Conservation (phyloP, 257 asterid species). For the Gentiana macrophylla region DNA sequence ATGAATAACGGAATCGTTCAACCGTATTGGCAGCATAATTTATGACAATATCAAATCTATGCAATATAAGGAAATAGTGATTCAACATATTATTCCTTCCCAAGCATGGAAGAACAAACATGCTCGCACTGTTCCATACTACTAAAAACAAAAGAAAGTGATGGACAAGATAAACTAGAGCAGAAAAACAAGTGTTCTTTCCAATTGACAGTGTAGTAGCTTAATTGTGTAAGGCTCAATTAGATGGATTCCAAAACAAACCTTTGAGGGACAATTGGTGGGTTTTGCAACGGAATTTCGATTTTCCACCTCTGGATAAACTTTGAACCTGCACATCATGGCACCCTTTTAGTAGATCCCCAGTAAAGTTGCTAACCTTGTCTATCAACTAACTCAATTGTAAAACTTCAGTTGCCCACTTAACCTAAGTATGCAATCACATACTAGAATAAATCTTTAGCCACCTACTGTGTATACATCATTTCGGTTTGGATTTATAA, state of each 20-base stretch:
- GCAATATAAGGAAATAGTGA: slow-evolving; percentile 1
- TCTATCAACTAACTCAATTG: neutral
- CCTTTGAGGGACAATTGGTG: slow-evolving; percentile 85
- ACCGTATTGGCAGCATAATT: neutral
- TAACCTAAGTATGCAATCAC: too few relatives aligned
- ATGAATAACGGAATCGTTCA: neutral
- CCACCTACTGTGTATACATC: too few relatives aligned
- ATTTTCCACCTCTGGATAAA: slow-evolving; percentile 92
- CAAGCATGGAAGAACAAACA: neutral
- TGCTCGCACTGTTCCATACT: neutral
- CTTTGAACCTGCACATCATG: slow-evolving; percentile 53
- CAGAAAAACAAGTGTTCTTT: neutral
- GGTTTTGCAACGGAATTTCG: slow-evolving; percentile 66
- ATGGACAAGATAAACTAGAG: neutral
- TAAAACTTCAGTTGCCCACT: neutral
- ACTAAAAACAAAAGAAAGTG: too few relatives aligned
- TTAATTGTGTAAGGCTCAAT: neutral
- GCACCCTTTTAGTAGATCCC: slow-evolving; percentile 13
- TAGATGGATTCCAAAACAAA: slow-evolving; percentile 18
- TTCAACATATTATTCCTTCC: neutral
- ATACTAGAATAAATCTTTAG: too few relatives aligned
- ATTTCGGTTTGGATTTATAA: too few relatives aligned
- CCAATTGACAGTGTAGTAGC: neutral
- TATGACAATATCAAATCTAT: neutral
- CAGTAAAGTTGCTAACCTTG: neutral